Conservation (phyloP, 2,329 filamentous ascomycete genomes). For the Aureobasidium sp. region DNA sequence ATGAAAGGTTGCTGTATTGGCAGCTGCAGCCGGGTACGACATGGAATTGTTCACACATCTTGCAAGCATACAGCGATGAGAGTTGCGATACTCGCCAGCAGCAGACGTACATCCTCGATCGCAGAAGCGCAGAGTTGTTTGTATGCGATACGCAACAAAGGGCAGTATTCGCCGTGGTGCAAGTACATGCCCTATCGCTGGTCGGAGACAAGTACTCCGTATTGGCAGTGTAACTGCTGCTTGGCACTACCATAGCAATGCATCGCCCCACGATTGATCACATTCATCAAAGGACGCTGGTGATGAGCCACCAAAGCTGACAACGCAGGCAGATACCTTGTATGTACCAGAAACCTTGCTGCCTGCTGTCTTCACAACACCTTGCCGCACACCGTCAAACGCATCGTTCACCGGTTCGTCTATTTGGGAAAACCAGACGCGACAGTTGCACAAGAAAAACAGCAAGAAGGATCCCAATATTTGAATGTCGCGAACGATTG, state of each 20-base stretch:
- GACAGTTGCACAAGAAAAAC: neutral
- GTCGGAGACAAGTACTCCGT: neutral
- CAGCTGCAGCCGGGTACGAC: neutral
- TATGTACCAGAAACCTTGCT: conserved; percentile 3
- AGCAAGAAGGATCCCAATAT: conserved; percentile 1
- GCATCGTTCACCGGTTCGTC: neutral
- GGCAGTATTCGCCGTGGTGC: too few relatives aligned
- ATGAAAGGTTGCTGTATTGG: conserved; percentile 2
- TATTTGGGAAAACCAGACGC: neutral
- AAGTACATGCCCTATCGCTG: too few relatives aligned
- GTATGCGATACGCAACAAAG: neutral
- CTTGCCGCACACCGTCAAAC: neutral
- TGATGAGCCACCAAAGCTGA: conserved; percentile 11
- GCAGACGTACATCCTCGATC: neutral
- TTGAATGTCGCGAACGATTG: conserved; percentile 7
- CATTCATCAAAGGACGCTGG: neutral
- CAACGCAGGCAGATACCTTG: neutral
- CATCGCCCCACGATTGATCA: neutral
- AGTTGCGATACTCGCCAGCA: neutral
- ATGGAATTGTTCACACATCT: neutral
- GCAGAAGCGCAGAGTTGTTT: neutral
- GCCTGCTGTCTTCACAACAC: neutral
- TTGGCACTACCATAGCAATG: conserved; percentile 2
- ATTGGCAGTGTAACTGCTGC: neutral
- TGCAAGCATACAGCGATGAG: neutral